Evolutionary conservation across 177 flowering plant species (phyloP), one percentile per base, ranked within the genome.

Genomic region (Vitis hybrid): DNA sequence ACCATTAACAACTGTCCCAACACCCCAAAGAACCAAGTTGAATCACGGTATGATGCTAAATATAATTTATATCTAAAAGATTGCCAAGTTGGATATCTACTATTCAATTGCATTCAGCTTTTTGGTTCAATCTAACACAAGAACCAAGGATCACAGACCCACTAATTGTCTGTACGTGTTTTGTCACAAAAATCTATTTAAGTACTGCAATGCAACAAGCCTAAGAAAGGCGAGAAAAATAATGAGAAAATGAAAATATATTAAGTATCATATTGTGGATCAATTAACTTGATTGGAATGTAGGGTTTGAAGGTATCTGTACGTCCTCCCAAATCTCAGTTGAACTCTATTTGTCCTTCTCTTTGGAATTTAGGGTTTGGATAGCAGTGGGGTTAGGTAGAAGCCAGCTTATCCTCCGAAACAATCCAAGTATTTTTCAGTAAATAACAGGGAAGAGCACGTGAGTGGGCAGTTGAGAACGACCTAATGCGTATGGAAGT

Each of bases 351-450:
- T 38, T 38, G 82, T 77, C 82, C 75, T 79, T 82, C 81, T 52
- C 8, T 62, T 76, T 74, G 78, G 77, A 75, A 65, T 66, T 77
- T 59, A 60, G 33, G 71, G 68, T 44, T 74, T 77, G 69, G 79
- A 31, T 15, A 58, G 4, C 1, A 17, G 51, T 71, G 64, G 77
- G 72, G 59, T 17, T 79, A 79, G 71, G 85, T 75, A 77, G 47
- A 22, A 61, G 10, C 72, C 31, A 22, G 68, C 67, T 66, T n/a
- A 31, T 2, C 66, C 77, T 9, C 54, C 63, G 11, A 62, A 62
- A 18, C 65, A 18, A 17, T 6, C 9, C 13, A 33, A 12, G 4
- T 38, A 38, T 38, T 38, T 38, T 38, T 38, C 31, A 13, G 65
- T 15, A 61, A 31, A 38, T 17, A 22, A 31, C 11, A 64, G 33